Conservation (phyloP, 208 protist genomes). For the Phytomonas serpens region DNA sequence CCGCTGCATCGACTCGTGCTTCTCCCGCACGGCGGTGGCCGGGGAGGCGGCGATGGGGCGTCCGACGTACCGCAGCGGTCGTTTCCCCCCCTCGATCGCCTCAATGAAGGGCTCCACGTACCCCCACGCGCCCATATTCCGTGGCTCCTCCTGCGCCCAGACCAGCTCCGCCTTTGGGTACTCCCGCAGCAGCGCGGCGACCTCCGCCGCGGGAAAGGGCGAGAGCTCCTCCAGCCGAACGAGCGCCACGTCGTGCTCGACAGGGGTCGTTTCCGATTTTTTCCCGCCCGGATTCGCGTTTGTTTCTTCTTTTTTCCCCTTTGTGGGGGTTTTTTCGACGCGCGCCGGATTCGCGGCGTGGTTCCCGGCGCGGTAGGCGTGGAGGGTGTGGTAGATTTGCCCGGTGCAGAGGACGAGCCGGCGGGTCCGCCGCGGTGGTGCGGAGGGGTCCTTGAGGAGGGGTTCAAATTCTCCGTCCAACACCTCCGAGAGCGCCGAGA, state of each 20-base stretch:
- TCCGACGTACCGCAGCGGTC: slow-evolving; percentile 51
- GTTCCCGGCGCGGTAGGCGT: slow-evolving; percentile 53
- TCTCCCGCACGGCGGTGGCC: slow-evolving; percentile 64
- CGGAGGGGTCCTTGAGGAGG: slow-evolving; percentile 68
- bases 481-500: slow-evolving; percentile 61
- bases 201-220: slow-evolving; percentile 95
- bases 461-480: slow-evolving; percentile 54
- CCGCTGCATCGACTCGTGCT: slow-evolving; percentile 69
- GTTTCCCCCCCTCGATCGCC: slow-evolving; percentile 52
- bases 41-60: slow-evolving; percentile 43
- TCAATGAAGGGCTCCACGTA: slow-evolving; percentile 83
- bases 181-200: slow-evolving; percentile 65
- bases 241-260: slow-evolving; percentile 82
- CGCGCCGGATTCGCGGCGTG: slow-evolving; percentile 1
- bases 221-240: slow-evolving; percentile 94
- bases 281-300: no score
- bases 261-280: no score
- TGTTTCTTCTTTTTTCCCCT: no score
- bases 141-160: slow-evolving; percentile 98
- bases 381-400: slow-evolving; percentile 96
- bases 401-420: slow-evolving; percentile 95
- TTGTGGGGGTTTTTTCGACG: no score
- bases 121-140: slow-evolving; percentile 94
- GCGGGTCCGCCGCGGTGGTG: slow-evolving; percentile 38
- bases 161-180: slow-evolving; percentile 89